phyloP scores from a whole-genome alignment of 495 filamentous ascomycete genomes.

The Aspergillus funiculosus region DNA sequence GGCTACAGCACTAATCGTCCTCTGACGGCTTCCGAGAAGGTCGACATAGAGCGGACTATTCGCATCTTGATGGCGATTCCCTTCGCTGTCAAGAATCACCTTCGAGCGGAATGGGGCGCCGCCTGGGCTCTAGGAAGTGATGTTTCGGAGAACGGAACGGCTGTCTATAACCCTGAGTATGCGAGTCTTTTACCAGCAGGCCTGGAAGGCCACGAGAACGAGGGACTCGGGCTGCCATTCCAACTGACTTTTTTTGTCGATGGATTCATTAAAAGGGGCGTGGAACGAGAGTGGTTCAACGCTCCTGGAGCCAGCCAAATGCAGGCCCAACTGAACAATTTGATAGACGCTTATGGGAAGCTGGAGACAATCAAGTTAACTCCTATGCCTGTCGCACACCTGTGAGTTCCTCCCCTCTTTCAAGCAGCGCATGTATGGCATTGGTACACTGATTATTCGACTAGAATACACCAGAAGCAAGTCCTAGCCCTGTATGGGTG shows the following conservation, averaged over 20 bases:
- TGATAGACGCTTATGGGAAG: conserved; percentile 60
- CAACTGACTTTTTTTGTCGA: conserved; percentile 66
- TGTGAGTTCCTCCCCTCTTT: conserved; percentile 38
- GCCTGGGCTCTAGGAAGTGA: conserved; percentile 41
- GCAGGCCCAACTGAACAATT: conserved; percentile 54
- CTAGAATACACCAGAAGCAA: conserved; percentile 68
- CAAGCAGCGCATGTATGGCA: no score
- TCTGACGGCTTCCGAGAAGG: conserved; percentile 39
- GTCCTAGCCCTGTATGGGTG: conserved; percentile 65
- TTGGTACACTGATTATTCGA: no score
- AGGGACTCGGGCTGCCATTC: conserved; percentile 59
- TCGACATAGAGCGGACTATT: conserved; percentile 55
- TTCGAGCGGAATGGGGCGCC: conserved; percentile 66
- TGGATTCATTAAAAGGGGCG: conserved; percentile 58
- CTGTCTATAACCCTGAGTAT: conserved; percentile 54
- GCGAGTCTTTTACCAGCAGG: conserved; percentile 53
- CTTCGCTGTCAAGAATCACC: conserved; percentile 70
- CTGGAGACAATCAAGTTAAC: conserved; percentile 73
- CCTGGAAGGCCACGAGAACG: conserved; percentile 54
- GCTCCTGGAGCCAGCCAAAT: conserved; percentile 58
- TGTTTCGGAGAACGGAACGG: conserved; percentile 39
- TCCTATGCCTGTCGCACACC: conserved; percentile 67
- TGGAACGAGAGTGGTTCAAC: conserved; percentile 54
- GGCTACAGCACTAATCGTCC: conserved; percentile 30
- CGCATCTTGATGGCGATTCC: conserved; percentile 63